phyloP scores from a whole-genome alignment of 2,329 filamentous ascomycete genomes.

The Rasamsonia emersonii region DNA sequence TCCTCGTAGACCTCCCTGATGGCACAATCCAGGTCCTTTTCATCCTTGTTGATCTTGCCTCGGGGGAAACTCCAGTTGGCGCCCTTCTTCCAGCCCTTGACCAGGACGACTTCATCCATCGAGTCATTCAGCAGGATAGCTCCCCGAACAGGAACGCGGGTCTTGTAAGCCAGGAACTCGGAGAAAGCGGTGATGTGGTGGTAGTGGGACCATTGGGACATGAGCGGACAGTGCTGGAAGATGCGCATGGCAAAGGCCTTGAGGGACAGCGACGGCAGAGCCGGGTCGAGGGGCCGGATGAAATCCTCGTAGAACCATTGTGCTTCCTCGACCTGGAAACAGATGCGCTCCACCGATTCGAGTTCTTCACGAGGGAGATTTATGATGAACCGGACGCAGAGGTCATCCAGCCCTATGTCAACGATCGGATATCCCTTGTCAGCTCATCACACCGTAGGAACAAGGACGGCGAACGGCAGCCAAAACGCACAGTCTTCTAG shows the following conservation, averaged over 20 bases:
- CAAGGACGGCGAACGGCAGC: no score
- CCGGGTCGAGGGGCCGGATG: conserved; percentile 79
- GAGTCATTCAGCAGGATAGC: conserved; percentile 84
- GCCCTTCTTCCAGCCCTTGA: conserved; percentile 96
- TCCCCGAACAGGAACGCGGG: conserved; percentile 82
- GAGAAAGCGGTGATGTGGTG: conserved; percentile 78
- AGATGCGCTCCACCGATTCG: conserved; percentile 82
- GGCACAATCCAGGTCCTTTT: conserved; percentile 87
- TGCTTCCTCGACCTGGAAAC: conserved; percentile 97
- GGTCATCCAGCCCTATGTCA: conserved; percentile 77
- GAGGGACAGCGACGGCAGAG: conserved; percentile 75
- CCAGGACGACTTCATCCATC: conserved; percentile 91
- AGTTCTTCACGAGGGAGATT: conserved; percentile 91
- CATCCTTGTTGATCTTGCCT: conserved; percentile 97
- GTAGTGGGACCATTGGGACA: conserved; percentile 69
- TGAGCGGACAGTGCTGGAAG: conserved; percentile 86
- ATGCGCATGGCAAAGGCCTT: conserved; percentile 81
- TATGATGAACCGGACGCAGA: conserved; percentile 96
- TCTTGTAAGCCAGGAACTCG: conserved; percentile 91
- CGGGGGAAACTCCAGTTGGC: conserved; percentile 94
- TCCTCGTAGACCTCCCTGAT: conserved; percentile 93
- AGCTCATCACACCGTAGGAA: no score
- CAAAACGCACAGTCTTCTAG: conserved; percentile 70
- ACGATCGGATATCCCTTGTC: conserved; percentile 11
- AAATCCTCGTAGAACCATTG: conserved; percentile 99